Conservation (phyloP, 768 basidiomycete species). For the Mycena epipterygia region DNA sequence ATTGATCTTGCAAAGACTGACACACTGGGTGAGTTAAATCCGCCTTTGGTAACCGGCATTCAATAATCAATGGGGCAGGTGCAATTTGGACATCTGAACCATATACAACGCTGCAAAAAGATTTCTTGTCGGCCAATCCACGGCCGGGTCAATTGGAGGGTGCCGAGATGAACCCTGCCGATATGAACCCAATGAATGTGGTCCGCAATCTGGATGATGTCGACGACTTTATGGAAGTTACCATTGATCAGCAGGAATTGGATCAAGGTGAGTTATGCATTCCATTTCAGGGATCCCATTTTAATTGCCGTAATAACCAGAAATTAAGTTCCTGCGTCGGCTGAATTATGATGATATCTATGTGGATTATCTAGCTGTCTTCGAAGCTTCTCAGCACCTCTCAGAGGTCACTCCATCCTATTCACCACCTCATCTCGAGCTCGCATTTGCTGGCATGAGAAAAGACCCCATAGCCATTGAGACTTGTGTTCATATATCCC, state of each 20-base stretch:
- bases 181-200: neutral
- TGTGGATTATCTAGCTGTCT: neutral
- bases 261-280: neutral
- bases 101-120: neutral
- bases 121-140: neutral
- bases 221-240: neutral
- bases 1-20: no score
- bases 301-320: neutral
- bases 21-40: no score
- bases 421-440: neutral
- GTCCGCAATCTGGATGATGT: neutral
- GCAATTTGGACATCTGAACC: neutral
- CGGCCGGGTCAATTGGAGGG: neutral
- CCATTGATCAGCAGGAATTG: neutral
- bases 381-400: neutral
- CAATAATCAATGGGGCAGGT: neutral
- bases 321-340: neutral
- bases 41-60: no score
- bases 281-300: neutral
- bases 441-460: neutral
- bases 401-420: neutral
- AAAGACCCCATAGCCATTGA: neutral
- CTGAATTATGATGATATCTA: neutral
- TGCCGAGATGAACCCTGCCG: neutral
- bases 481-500: slow-evolving; percentile 1